A percentile compares a stretch with the other conserved stretches of the same genome.
Evolutionary conservation across 495 filamentous ascomycete genomes (phyloP).

Genomic region (Lasiosphaeria hispida): DNA sequence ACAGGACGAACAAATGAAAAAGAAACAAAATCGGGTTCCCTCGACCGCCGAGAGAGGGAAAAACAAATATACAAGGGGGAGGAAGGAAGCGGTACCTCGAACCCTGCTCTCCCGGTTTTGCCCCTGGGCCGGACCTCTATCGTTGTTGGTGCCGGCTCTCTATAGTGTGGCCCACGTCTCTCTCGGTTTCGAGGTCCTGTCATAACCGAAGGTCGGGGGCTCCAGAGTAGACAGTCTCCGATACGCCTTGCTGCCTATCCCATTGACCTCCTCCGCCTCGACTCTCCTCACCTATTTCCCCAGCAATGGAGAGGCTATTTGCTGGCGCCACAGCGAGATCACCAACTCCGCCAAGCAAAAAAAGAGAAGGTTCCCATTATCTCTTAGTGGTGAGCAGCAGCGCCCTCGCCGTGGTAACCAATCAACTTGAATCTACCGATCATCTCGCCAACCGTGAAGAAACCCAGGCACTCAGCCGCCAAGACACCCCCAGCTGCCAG

Average conservation of each 20-base stretch:
- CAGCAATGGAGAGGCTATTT: neutral
- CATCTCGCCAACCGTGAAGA: conserved; percentile 98
- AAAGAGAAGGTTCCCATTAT: neutral
- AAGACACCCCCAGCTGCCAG: conserved; percentile 70
- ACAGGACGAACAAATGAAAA: conserved; percentile 28
- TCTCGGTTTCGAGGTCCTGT: conserved; percentile 10
- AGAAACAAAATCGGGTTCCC: conserved; percentile 9
- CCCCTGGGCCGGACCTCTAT: neutral
- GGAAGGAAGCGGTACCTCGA: conserved; percentile 8
- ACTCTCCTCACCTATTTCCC: conserved; percentile 2
- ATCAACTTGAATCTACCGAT: conserved; percentile 90
- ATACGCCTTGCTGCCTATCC: conserved; percentile 25
- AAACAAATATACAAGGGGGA: conserved; percentile 18
- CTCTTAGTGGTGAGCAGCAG: conserved; percentile 59
- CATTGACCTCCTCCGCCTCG: conserved; percentile 9
- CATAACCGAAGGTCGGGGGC: conserved; percentile 17
- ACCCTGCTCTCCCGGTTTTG: neutral
- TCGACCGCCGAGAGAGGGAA: neutral
- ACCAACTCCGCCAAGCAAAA: neutral
- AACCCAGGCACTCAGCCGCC: conserved; percentile 82
- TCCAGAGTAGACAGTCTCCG: conserved; percentile 19
- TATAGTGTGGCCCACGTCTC: neutral
- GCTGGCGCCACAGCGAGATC: neutral
- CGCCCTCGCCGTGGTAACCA: conserved; percentile 75
- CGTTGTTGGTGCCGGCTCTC: neutral